Conservation (phyloP, 345 rosid species). For the Ceriops tagal region DNA sequence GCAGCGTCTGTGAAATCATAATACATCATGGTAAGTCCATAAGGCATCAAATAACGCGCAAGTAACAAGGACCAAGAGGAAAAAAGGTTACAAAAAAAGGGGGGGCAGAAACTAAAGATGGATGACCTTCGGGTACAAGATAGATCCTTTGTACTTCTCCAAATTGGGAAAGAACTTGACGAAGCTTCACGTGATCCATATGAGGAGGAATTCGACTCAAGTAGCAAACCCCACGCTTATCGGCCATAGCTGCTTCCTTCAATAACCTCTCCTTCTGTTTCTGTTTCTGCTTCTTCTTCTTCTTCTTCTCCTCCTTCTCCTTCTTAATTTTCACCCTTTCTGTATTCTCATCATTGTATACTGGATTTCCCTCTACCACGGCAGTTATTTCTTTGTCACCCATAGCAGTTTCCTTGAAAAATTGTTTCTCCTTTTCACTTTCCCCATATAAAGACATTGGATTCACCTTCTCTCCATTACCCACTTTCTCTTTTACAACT, state of each 20-base stretch:
- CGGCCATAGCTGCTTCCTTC: slow-evolving; percentile 56
- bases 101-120: neutral
- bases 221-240: slow-evolving; percentile 80
- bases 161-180: slow-evolving; percentile 66
- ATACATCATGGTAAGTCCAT: neutral
- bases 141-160: slow-evolving; percentile 80
- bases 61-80: neutral
- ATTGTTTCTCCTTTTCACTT: neutral
- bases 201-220: slow-evolving; percentile 90
- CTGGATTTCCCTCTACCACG: slow-evolving; percentile 5
- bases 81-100: neutral
- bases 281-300: slow-evolving; percentile 23
- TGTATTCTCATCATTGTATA: neutral
- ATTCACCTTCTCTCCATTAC: slow-evolving; percentile 7
- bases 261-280: slow-evolving; percentile 47
- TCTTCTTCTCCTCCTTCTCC: no score
- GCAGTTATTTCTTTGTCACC: neutral
- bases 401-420: neutral
- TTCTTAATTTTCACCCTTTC: slow-evolving; percentile 1
- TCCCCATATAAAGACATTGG: neutral
- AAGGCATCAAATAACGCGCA: neutral
- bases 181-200: slow-evolving; percentile 84
- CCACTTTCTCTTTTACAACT: slow-evolving; percentile 11
- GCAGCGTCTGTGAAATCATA: slow-evolving; percentile 44
- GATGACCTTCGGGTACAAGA: slow-evolving; percentile 72